These are phyloP conservation scores for Phytophthora kernoviae DNA, from an alignment of 352 stramenopile species.

Conservation along the genomic window DNA sequence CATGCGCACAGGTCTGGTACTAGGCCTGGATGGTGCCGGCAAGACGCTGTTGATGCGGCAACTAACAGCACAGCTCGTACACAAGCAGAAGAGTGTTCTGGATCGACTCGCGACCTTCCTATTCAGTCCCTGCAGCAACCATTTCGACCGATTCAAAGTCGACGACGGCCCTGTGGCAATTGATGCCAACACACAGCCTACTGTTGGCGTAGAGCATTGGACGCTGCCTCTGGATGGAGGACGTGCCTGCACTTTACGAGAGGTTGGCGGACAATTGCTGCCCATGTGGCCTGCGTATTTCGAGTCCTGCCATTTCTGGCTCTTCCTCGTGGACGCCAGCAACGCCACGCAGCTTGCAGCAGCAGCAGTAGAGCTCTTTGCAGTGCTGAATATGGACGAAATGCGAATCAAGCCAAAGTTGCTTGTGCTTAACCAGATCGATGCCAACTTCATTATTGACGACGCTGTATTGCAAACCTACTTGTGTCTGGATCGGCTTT, in stretches of 20 bases:
- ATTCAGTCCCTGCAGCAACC: constrained; percentile 14
- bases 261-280: constrained; percentile 70
- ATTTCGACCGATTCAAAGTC: constrained; percentile 10
- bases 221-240: constrained; percentile 44
- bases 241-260: constrained; percentile 48
- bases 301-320: constrained; percentile 64
- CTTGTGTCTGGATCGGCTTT: constrained; percentile 57
- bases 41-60: constrained; percentile 78
- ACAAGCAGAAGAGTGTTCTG: constrained; percentile 47
- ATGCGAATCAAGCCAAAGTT: constrained; percentile 70
- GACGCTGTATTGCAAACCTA: constrained; percentile 57
- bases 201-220: constrained; percentile 68
- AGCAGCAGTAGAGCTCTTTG: constrained; percentile 67
- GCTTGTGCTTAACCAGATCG: constrained; percentile 75
- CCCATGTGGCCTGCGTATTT: constrained; percentile 81
- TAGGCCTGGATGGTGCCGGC: constrained; percentile 68
- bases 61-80: constrained; percentile 47
- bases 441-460: constrained; percentile 51
- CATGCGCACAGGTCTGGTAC: constrained; percentile 66
- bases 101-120: constrained; percentile 43
- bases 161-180: constrained; percentile 23
- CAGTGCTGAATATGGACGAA: constrained; percentile 50
- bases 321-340: constrained; percentile 72
- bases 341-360: constrained; percentile 54
- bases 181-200: constrained; percentile 55